A percentile compares a stretch with the other conserved stretches of the same genome.
These are phyloP conservation scores for Malus orientalis DNA, from an alignment of 306 rosid species.

Conservation along the genomic window DNA sequence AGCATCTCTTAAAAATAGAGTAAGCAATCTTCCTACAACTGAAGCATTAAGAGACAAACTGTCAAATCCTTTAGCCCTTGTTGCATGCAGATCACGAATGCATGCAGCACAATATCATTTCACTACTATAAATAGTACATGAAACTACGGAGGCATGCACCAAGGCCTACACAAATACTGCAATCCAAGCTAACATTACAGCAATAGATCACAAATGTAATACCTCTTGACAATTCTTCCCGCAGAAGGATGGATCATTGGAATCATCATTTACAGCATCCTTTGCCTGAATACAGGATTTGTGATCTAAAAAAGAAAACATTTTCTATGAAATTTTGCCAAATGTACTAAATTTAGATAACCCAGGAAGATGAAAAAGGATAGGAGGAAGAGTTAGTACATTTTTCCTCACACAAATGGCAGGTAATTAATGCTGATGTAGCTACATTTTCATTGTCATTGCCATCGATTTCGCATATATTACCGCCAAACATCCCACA, in stretches of 20 bases:
- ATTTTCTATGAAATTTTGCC: not conserved
- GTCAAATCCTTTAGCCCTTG: not conserved
- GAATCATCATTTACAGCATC: slow-evolving; percentile 29
- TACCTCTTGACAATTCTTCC: slow-evolving; percentile 74
- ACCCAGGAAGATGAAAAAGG: not conserved
- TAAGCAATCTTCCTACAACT: not conserved
- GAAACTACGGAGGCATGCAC: slow-evolving; percentile 1
- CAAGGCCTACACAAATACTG: not conserved
- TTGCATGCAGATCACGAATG: not conserved
- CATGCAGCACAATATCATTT: not conserved
- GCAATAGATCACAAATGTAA: slow-evolving; percentile 12
- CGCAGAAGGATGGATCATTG: slow-evolving; percentile 43
- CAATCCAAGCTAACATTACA: slow-evolving; percentile 8
- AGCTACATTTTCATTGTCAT: slow-evolving; percentile 18
- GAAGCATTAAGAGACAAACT: not conserved
- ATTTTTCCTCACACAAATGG: slow-evolving; percentile 68
- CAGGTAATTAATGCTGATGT: slow-evolving; percentile 40
- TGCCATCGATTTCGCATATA: slow-evolving; percentile 23
- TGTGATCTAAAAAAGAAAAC: slow-evolving; percentile 50
- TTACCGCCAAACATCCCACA: slow-evolving; percentile 51
- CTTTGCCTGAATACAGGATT: slow-evolving; percentile 38
- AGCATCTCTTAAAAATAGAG: not conserved
- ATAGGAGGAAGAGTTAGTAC: slow-evolving; percentile 32
- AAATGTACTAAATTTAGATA: not conserved
- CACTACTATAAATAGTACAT: not conserved